Percentiles rank a stretch among this genome's conserved stretches.
phyloP scores from a whole-genome alignment of 2,329 filamentous ascomycete species.

The Aspergillus ruber region DNA sequence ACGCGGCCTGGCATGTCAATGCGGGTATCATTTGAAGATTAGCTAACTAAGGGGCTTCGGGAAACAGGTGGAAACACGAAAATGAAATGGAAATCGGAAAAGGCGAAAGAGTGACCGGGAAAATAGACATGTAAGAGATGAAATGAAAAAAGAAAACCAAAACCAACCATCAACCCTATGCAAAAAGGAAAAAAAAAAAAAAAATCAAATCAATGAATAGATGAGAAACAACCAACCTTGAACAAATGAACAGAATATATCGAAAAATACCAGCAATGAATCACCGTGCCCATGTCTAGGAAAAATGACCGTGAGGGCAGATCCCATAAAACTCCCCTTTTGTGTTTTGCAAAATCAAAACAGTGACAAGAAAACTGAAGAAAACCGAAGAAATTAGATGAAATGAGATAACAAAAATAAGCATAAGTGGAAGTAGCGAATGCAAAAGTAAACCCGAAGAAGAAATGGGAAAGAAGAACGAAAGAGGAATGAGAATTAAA shows the following conservation, averaged over 20 bases:
- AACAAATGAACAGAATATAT: too few relatives aligned
- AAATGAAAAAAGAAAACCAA: not conserved
- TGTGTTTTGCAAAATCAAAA: constrained; percentile 11
- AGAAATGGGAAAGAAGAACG: not conserved
- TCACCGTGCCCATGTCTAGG: too few relatives aligned
- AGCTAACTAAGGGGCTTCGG: not conserved
- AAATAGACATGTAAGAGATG: not conserved
- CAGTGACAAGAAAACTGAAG: constrained; percentile 4
- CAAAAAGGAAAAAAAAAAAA: too few relatives aligned
- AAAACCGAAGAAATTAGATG: not conserved
- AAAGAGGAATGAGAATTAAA: not conserved
- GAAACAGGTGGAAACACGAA: not conserved
- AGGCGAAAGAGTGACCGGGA: not conserved
- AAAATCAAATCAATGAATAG: too few relatives aligned
- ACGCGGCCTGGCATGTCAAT: not conserved
- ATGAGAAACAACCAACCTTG: too few relatives aligned
- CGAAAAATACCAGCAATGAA: too few relatives aligned
- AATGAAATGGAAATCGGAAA: not conserved
- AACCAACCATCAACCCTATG: not conserved
- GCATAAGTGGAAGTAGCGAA: constrained; percentile 1
- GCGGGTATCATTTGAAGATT: constrained; percentile 4
- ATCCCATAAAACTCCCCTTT: not conserved
- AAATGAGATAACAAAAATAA: not conserved
- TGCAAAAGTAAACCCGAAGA: not conserved
- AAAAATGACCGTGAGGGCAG: not conserved